These are phyloP conservation scores for Polytolypa hystricis DNA, from an alignment of 2,329 filamentous ascomycete species.

Conservation along the genomic window DNA sequence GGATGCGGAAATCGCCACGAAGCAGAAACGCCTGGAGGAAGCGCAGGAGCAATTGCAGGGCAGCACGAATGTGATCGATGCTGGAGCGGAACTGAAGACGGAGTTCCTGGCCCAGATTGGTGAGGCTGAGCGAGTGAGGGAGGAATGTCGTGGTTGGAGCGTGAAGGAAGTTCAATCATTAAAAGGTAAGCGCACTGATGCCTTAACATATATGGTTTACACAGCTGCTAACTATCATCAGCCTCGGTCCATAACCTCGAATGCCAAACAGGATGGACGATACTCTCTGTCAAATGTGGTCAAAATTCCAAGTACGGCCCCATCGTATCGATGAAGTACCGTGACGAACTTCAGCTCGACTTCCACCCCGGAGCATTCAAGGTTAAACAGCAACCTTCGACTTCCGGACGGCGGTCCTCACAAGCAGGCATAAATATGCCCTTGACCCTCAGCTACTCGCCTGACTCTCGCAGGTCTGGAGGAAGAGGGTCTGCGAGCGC, in stretches of 20 bases:
- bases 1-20: constrained; percentile 58
- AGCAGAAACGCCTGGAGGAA: constrained; percentile 55
- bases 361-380: constrained; percentile 32
- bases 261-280: constrained; percentile 34
- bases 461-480: constrained; percentile 13
- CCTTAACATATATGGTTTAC: neutral
- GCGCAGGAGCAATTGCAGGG: constrained; percentile 56
- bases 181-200: constrained; percentile 48
- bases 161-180: constrained; percentile 65
- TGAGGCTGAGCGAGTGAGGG: constrained; percentile 69
- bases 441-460: constrained; percentile 25
- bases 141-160: constrained; percentile 85
- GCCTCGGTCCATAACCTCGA: constrained; percentile 31
- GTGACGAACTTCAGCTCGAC: constrained; percentile 29
- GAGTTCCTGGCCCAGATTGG: constrained; percentile 63
- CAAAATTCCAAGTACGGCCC: constrained; percentile 21
- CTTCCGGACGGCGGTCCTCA: constrained; percentile 4
- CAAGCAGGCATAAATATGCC: constrained; percentile 15
- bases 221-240: constrained; percentile 12
- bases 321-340: constrained; percentile 32
- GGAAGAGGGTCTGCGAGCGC: constrained; percentile 1
- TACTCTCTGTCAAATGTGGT: constrained; percentile 25
- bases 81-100: constrained; percentile 55
- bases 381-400: constrained; percentile 6
- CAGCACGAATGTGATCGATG: constrained; percentile 54